Percentiles rank a stretch among this genome's conserved stretches.
phyloP scores from a whole-genome alignment of 495 filamentous ascomycete genomes.

The Penicillium roqueforti region DNA sequence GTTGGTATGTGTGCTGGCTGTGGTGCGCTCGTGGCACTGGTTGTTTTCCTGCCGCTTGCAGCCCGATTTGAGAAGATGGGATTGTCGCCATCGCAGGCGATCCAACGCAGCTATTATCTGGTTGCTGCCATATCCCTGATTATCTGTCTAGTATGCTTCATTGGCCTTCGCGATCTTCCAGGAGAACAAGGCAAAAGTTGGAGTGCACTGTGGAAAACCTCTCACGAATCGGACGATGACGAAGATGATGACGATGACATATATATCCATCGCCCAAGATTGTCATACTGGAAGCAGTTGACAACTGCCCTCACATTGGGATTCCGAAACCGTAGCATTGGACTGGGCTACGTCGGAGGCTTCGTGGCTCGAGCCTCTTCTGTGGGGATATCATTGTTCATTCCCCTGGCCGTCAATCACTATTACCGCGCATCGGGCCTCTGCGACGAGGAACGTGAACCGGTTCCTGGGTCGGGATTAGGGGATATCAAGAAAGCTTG shows the following conservation, averaged over 20 bases:
- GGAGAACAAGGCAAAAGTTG: constrained; percentile 76
- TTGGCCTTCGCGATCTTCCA: constrained; percentile 73
- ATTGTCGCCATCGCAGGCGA: constrained; percentile 60
- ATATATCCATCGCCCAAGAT: background rate
- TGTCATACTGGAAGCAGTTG: constrained; percentile 45
- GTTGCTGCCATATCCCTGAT: constrained; percentile 68
- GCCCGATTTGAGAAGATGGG: constrained; percentile 66
- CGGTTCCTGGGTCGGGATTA: constrained; percentile 46
- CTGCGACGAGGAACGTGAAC: constrained; percentile 59
- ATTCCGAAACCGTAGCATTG: constrained; percentile 68
- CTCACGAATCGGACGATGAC: background rate
- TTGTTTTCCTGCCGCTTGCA: constrained; percentile 80
- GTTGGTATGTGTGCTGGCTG: constrained; percentile 91
- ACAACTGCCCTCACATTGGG: constrained; percentile 67
- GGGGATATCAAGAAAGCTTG: constrained; percentile 75
- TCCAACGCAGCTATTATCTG: constrained; percentile 78
- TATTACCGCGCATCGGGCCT: constrained; percentile 80
- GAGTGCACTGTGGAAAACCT: constrained; percentile 38
- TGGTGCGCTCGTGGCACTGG: constrained; percentile 79
- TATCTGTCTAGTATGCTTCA: constrained; percentile 68
- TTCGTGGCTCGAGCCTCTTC: constrained; percentile 96
- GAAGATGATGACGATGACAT: constrained; percentile 1
- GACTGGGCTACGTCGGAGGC: constrained; percentile 84
- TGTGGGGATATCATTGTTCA: constrained; percentile 89
- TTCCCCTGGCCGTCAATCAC: constrained; percentile 85